Conservation (phyloP, 208 protist species). For the Wallacemonas sp. region DNA sequence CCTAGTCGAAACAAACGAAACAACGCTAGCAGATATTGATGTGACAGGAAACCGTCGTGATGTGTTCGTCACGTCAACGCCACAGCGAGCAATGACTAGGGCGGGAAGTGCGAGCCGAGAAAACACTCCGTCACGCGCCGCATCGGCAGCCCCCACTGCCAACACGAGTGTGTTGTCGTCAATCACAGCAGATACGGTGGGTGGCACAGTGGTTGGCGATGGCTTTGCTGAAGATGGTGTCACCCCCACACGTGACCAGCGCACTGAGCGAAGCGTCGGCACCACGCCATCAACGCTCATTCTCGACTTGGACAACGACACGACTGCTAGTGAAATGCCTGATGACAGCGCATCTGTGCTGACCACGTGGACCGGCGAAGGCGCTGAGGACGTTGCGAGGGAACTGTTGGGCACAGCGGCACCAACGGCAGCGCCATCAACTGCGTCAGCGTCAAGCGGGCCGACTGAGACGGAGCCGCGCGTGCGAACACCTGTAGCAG, state of each 20-base stretch:
- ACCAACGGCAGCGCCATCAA: background rate
- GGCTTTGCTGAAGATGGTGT: background rate
- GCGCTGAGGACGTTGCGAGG: no score
- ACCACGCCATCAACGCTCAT: slow-evolving; percentile 7
- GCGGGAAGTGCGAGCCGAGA: no score
- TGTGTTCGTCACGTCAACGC: no score
- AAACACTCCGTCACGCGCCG: no score
- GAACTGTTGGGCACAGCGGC: no score
- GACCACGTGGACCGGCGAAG: no score
- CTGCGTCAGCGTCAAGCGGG: background rate
- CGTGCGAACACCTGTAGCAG: background rate
- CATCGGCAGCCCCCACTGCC: background rate
- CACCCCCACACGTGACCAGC: background rate
- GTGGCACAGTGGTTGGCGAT: no score
- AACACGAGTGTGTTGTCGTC: background rate
- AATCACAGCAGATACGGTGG: background rate
- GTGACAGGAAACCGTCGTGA: slow-evolving; percentile 21
- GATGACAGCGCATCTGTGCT: no score
- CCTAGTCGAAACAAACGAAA: slow-evolving; percentile 18
- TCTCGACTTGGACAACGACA: background rate
- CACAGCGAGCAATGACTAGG: no score
- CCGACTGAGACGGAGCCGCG: slow-evolving; percentile 2
- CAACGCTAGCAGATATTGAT: background rate
- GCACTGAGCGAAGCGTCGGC: background rate
- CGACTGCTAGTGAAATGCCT: no score